These are phyloP conservation scores for Hericium alpestre DNA, from an alignment of 768 basidiomycete species.

Conservation along the genomic window DNA sequence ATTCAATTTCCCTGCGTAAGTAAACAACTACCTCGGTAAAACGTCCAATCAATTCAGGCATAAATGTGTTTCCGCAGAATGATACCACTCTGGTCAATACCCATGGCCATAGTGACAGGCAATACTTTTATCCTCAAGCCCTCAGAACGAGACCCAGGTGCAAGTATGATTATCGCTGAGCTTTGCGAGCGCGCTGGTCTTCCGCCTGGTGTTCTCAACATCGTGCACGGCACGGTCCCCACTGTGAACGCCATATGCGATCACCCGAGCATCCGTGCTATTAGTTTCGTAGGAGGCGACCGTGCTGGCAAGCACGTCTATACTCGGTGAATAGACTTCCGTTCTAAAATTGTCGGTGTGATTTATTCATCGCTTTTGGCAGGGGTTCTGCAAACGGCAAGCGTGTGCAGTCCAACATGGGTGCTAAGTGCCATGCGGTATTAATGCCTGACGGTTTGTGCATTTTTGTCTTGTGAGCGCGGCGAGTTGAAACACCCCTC, in stretches of 20 bases:
- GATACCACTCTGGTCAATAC: constrained; percentile 96
- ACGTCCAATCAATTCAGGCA: constrained; percentile 22
- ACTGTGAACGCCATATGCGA: constrained; percentile 95
- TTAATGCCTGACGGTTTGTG: constrained; percentile 81
- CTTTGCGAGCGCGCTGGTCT: constrained; percentile 80
- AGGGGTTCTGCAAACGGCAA: constrained; percentile 83
- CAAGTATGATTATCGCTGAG: constrained; percentile 96
- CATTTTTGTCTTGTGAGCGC: too few relatives aligned
- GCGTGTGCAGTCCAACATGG: constrained; percentile 58
- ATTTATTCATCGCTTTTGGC: constrained; percentile 9
- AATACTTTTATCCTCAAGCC: constrained; percentile 95
- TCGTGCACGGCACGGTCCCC: constrained; percentile 82
- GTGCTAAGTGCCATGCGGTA: constrained; percentile 95
- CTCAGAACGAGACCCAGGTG: constrained; percentile 93
- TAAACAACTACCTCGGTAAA: constrained; percentile 5
- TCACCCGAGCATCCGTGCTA: constrained; percentile 82
- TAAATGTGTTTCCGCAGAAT: constrained; percentile 37
- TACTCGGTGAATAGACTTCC: constrained; percentile 41
- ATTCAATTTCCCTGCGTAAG: constrained; percentile 84
- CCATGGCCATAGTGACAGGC: constrained; percentile 79
- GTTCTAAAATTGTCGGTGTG: neutral
- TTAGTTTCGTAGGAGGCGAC: constrained; percentile 94
- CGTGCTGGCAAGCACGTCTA: constrained; percentile 90
- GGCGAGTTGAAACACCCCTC: too few relatives aligned
- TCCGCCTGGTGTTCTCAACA: constrained; percentile 78